A percentile compares a stretch with the other conserved stretches of the same genome.
Evolutionary conservation across 2,329 filamentous ascomycete genomes (phyloP).

Genomic region (Neophaeococcomyces mojaviensis): DNA sequence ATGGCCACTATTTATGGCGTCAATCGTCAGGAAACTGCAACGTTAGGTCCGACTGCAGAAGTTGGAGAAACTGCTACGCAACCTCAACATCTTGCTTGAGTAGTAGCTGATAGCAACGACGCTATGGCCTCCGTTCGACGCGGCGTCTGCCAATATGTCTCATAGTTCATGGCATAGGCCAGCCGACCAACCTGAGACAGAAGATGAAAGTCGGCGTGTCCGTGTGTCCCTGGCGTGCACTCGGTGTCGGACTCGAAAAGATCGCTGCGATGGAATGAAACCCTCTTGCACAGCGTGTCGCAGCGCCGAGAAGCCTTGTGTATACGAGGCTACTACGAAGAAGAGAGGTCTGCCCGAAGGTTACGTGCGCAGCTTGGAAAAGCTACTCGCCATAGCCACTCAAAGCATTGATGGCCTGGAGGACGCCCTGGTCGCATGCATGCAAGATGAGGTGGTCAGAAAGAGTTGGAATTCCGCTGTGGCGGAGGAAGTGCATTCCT

Average conservation of each 20-base stretch:
- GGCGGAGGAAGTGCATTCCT: constrained; percentile 36
- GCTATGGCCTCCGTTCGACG: neutral
- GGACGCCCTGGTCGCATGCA: constrained; percentile 31
- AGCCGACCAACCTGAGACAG: constrained; percentile 29
- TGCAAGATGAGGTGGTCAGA: constrained; percentile 29
- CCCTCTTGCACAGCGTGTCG: constrained; percentile 37
- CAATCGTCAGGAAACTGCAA: too few species aligned
- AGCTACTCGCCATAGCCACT: constrained; percentile 38
- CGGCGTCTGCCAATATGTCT: constrained; percentile 5
- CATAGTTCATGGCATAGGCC: neutral
- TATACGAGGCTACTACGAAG: constrained; percentile 38
- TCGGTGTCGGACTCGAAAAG: constrained; percentile 33
- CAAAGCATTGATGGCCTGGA: constrained; percentile 40
- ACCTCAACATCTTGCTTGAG: too few species aligned
- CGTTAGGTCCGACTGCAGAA: too few species aligned
- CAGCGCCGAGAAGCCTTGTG: constrained; percentile 33
- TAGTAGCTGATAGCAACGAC: neutral
- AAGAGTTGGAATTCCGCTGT: constrained; percentile 34
- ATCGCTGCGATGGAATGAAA: constrained; percentile 38
- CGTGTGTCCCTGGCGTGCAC: constrained; percentile 41
- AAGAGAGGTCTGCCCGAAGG: constrained; percentile 41
- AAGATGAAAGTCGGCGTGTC: constrained; percentile 35
- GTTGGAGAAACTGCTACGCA: too few species aligned
- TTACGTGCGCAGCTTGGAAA: constrained; percentile 40
- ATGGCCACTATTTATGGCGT: too few species aligned